Conservation (phyloP, 306 rosid genomes). For the Vicia sativa region DNA sequence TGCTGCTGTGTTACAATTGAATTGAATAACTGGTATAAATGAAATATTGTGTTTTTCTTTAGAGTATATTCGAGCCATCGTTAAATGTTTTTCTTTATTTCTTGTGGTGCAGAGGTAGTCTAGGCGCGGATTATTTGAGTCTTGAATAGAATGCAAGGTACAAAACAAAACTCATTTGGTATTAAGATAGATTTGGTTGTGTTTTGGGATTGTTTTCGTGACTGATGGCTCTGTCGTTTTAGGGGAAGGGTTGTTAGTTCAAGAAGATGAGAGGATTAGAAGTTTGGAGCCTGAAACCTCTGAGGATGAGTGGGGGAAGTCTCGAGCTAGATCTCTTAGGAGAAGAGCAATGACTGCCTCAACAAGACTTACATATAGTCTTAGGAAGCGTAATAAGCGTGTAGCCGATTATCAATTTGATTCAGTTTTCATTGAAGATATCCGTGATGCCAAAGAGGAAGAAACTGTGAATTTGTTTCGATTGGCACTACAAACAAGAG, state of each 20-base stretch:
- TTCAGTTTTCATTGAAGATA: slow-evolving; percentile 72
- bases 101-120: slow-evolving; percentile 52
- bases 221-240: slow-evolving; percentile 27
- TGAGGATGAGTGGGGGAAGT: slow-evolving; percentile 83
- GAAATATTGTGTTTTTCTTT: slow-evolving; percentile 34
- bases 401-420: slow-evolving; percentile 71
- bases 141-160: slow-evolving; percentile 70
- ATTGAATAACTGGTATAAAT: slow-evolving; percentile 21
- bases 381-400: slow-evolving; percentile 69
- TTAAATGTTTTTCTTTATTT: slow-evolving; percentile 26
- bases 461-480: slow-evolving; percentile 74
- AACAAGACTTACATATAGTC: slow-evolving; percentile 55
- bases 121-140: slow-evolving; percentile 32
- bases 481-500: slow-evolving; percentile 53
- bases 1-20: slow-evolving; percentile 16
- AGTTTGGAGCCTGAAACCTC: slow-evolving; percentile 66
- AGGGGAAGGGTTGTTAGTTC: slow-evolving; percentile 58
- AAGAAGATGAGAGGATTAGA: slow-evolving; percentile 63
- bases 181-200: slow-evolving; percentile 29
- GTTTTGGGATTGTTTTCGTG: slow-evolving; percentile 1
- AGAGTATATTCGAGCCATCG: not conserved
- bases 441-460: slow-evolving; percentile 93
- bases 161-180: slow-evolving; percentile 22
- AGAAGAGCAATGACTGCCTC: slow-evolving; percentile 74
- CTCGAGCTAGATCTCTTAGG: slow-evolving; percentile 71